Percentiles rank a stretch among this genome's conserved stretches.
Evolutionary conservation across 805 yeast genomes (phyloP).

Genomic region (Vanderwaltozyma yarrowii): DNA sequence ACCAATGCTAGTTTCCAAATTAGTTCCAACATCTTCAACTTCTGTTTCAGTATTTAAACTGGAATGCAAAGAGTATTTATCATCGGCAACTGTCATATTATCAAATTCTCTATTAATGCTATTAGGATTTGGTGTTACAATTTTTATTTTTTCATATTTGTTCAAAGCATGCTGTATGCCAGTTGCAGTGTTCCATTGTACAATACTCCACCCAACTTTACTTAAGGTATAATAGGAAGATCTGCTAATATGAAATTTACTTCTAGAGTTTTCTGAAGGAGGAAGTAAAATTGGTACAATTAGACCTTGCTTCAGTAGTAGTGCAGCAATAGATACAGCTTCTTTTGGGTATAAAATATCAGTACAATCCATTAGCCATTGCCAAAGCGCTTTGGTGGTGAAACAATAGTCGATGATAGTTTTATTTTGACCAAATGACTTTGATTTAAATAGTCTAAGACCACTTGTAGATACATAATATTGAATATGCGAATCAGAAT

Average conservation of each 20-base stretch:
- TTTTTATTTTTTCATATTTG: background rate
- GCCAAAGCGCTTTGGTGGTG: slow-evolving; percentile 69
- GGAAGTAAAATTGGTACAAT: slow-evolving; percentile 35
- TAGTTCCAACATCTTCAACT: background rate
- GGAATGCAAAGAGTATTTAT: slow-evolving; percentile 1
- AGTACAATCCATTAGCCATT: slow-evolving; percentile 88
- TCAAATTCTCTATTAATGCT: slow-evolving; percentile 2
- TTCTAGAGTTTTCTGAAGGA: slow-evolving; percentile 28
- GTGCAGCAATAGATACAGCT: slow-evolving; percentile 42
- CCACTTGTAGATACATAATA: slow-evolving; percentile 64
- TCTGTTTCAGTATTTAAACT: background rate
- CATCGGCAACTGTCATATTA: slow-evolving; percentile 10
- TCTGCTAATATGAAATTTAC: slow-evolving; percentile 27
- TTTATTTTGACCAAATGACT: slow-evolving; percentile 25
- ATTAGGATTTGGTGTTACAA: slow-evolving; percentile 1
- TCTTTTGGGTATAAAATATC: slow-evolving; percentile 47
- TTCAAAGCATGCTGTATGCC: slow-evolving; percentile 1
- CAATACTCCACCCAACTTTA: slow-evolving; percentile 32
- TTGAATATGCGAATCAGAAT: slow-evolving; percentile 70
- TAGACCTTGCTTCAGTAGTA: slow-evolving; percentile 39
- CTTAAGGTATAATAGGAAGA: slow-evolving; percentile 37
- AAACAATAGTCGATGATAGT: slow-evolving; percentile 38
- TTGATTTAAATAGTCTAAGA: slow-evolving; percentile 44
- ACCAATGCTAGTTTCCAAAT: background rate
- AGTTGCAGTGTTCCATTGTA: slow-evolving; percentile 19